Evolutionary conservation across 2,329 filamentous ascomycete species (phyloP), one percentile per base, ranked within the genome.

Genomic region (Fusarium avenaceum): DNA sequence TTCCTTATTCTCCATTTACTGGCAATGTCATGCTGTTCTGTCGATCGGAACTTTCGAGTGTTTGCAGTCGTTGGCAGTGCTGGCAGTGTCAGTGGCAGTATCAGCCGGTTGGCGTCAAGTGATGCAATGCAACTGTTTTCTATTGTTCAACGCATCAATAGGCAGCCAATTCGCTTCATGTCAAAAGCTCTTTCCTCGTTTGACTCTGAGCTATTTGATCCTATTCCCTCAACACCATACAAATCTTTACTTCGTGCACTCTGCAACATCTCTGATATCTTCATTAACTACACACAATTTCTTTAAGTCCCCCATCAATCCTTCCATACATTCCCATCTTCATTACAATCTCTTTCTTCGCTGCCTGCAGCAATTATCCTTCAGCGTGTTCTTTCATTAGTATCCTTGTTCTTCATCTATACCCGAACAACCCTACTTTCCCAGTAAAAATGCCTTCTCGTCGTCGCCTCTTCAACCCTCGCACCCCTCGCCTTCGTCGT

Each of bases 401-500:
- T 40, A n/a, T 14, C 13, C 28, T 22, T 46, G n/a, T 51, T 30
- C 10, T 20, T 22, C 17, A n/a, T 30, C 19, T 46, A 22, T 30
- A 35, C 28, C 38, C 22, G 22, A 26, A 38, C n/a, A 45, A 24
- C 19, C 39, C 40, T 22, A 26, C 14, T 9, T 14, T 35, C 44
- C 24, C 24, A 17, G 19, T 50, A 55, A 67, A 39, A 33, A 74
- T 74, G 71, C 59, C 69, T 32, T 43, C 57, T 20, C 46, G 53
- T 14, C 57, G 57, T 28, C n/a, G 42, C 24, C 30, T 26, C n/a
- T 53, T 40, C 30, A 45, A 32, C 20, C 28, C 40, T 44, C 48
- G 32, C n/a, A 42, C 42, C 28, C 46, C 53, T 32, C 44, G 47
- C 8, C 20, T 28, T 42, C 49, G 30, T 15, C 58, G 48, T 9